Evolutionary conservation across 805 yeast genomes (phyloP), one percentile per base, ranked within the genome.

Genomic region (Suhomyces xylopsoci): DNA sequence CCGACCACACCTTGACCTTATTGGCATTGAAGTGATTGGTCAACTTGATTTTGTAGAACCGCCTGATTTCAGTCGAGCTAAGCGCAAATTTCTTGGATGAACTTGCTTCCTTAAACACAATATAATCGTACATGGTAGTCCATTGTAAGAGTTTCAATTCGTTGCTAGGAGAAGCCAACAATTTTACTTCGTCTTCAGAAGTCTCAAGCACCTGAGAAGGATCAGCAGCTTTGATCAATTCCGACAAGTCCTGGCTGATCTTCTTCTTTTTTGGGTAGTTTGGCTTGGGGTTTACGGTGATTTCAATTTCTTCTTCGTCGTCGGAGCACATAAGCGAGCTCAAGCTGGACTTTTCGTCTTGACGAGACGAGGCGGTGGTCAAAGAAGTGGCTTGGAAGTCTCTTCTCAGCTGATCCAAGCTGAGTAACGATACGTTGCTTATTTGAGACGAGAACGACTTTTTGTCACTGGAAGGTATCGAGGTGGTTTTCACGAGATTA

Each of bases 121-220:
- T 43, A 42, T 60, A 70, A 43, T 76, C 79, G 57, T 67, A 76
- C 30, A 68, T 44, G 0, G 76, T 65, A 2, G 74, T 62, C 52
- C 68, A 59, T 54, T 67, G 62, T 7, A 76, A 56, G 5, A 78
- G 57, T n/a, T 66, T 64, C 3, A 68, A 46, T 54, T 79, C 82
- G 34, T 62, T 60, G 63, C 63, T 1, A 71, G 64, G 3, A 52
- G 47, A 26, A 2, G 45, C 8, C 40, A 51, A 25, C 17, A 32
- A 19, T 15, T 30, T 32, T 6, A 47, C 44, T 28, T 53, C 50
- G 19, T 42, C 25, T 15, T 22, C 24, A 3, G 55, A 32, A 14
- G 48, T 43, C 10, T 24, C 14, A 12, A 53, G 42, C 22, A 53
- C 46, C 2, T 45, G 47, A 14, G 52, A 43, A 15, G 24, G 26